These are phyloP conservation scores for Termitomyces sp. DNA, from an alignment of 768 basidiomycete genomes.

Conservation along the genomic window DNA sequence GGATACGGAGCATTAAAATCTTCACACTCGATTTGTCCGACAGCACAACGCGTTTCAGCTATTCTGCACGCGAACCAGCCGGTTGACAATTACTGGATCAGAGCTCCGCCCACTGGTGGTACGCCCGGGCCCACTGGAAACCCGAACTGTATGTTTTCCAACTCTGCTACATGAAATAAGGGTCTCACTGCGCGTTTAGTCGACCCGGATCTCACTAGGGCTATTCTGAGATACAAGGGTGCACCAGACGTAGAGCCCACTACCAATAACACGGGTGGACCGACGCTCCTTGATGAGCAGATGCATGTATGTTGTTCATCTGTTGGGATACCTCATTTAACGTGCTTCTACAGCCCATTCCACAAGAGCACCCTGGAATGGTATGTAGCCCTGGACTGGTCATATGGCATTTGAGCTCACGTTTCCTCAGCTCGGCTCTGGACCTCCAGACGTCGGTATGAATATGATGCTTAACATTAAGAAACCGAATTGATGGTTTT, in stretches of 20 bases:
- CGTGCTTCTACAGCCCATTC: slow-evolving; percentile 10
- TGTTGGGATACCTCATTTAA: background rate
- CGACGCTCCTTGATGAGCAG: slow-evolving; percentile 15
- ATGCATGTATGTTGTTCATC: slow-evolving; percentile 16
- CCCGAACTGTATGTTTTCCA: slow-evolving; percentile 15
- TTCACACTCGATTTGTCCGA: background rate
- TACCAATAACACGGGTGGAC: slow-evolving; percentile 11
- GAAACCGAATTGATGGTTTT: background rate
- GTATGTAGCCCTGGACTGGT: background rate
- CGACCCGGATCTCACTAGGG: slow-evolving; percentile 20
- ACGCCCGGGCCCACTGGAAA: slow-evolving; percentile 12
- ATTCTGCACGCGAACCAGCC: slow-evolving; percentile 36
- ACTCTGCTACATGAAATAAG: background rate
- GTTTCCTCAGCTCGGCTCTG: slow-evolving; percentile 11
- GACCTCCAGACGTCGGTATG: slow-evolving; percentile 15
- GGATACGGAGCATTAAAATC: background rate
- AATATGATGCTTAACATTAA: background rate
- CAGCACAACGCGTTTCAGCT: slow-evolving; percentile 31
- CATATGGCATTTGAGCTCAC: background rate
- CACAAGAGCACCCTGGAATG: slow-evolving; percentile 11
- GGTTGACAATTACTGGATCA: slow-evolving; percentile 40
- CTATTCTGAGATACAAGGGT: slow-evolving; percentile 27
- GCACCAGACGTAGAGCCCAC: slow-evolving; percentile 23
- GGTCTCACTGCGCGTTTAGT: slow-evolving; percentile 2
- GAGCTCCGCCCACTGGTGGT: slow-evolving; percentile 21